Conservation (phyloP, 805 yeast genomes). For the Saccharomycopsis schoenii region DNA sequence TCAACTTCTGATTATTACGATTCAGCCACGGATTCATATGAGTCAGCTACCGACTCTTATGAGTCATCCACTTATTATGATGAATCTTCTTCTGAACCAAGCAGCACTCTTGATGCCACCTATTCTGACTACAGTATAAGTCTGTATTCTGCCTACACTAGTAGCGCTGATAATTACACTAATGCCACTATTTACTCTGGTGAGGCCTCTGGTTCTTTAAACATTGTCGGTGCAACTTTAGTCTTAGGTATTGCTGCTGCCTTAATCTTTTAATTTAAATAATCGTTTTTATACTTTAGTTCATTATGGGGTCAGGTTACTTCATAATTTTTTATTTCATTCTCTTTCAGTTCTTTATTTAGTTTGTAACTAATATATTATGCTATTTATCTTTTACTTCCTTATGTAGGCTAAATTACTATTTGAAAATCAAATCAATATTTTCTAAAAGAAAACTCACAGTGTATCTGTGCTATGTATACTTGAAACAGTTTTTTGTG, state of each 20-base stretch:
- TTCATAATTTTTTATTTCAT: background rate
- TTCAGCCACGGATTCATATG: background rate
- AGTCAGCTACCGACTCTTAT: conserved; percentile 3
- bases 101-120: conserved; percentile 15
- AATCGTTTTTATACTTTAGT: background rate
- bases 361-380: background rate
- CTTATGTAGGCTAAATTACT: background rate
- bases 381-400: background rate
- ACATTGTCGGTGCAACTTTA: conserved; percentile 9
- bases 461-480: no score
- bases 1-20: conserved; percentile 10
- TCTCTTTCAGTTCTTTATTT: conserved; percentile 1
- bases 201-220: conserved; percentile 3
- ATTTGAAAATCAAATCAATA: background rate
- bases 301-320: background rate
- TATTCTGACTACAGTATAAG: conserved; percentile 1
- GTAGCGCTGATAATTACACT: background rate
- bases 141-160: background rate
- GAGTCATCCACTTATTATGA: no score
- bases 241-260: conserved; percentile 16
- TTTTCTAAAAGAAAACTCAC: no score
- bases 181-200: conserved; percentile 7
- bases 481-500: no score
- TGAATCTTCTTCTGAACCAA: conserved; percentile 5
- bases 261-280: conserved; percentile 9